Evolutionary conservation across 495 filamentous ascomycete genomes (phyloP).

Genomic region (Podospora anserina): DNA sequence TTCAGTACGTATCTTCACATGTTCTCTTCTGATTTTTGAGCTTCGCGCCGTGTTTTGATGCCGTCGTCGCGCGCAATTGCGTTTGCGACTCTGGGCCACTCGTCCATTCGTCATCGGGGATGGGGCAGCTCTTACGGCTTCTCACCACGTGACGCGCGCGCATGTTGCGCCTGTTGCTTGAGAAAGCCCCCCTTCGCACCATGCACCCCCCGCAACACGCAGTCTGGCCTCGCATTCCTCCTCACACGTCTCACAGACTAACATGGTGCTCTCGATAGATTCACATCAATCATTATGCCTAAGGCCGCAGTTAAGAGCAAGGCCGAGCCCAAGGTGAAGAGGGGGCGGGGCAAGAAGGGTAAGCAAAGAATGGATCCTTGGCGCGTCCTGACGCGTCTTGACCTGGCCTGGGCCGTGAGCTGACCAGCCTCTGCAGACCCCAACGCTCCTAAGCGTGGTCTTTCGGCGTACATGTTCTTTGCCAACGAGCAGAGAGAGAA

Average conservation of each 20-base stretch:
- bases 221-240: background rate
- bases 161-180: constrained; percentile 8
- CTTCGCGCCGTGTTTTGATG: constrained; percentile 23
- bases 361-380: constrained; percentile 21
- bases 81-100: background rate
- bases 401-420: background rate
- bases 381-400: constrained; percentile 10
- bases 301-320: constrained; percentile 49
- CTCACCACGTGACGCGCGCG: background rate
- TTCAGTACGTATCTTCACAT: constrained; percentile 33
- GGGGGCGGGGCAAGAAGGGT: constrained; percentile 51
- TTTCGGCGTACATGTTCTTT: constrained; percentile 99
- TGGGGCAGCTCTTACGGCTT: background rate
- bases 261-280: background rate
- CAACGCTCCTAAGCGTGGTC: constrained; percentile 97
- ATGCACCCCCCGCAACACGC: background rate
- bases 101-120: background rate
- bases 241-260: background rate
- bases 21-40: constrained; percentile 26
- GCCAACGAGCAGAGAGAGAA: constrained; percentile 98
- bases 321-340: constrained; percentile 41
- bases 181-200: constrained; percentile 9
- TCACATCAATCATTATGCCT: constrained; percentile 40
- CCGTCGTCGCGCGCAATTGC: background rate
- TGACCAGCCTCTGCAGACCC: constrained; percentile 63